phyloP scores from a whole-genome alignment of 2,329 filamentous ascomycete species.

The Grosmannia clavigera region DNA sequence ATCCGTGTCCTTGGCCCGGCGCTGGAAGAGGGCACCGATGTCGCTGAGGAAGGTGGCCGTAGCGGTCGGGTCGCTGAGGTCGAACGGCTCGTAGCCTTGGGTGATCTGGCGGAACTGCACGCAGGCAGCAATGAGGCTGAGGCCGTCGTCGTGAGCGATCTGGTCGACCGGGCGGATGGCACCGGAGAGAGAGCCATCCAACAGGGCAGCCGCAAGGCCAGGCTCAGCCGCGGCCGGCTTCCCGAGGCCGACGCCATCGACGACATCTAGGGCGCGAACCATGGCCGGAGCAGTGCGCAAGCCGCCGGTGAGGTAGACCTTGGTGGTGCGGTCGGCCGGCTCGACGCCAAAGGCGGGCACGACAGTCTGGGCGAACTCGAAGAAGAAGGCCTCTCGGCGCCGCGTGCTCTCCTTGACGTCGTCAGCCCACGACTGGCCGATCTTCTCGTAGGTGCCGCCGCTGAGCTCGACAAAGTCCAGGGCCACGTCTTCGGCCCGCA shows the following conservation, averaged over 20 bases:
- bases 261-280: slow-evolving; percentile 34
- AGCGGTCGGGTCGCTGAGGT: background rate
- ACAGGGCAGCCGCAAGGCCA: slow-evolving; percentile 18
- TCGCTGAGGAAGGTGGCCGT: background rate
- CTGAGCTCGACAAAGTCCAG: slow-evolving; percentile 48
- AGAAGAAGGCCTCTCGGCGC: slow-evolving; percentile 46
- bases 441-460: slow-evolving; percentile 46
- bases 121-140: background rate
- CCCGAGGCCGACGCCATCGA: slow-evolving; percentile 47
- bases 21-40: background rate
- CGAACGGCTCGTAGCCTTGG: background rate
- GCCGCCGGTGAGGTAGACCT: slow-evolving; percentile 46
- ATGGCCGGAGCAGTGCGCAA: slow-evolving; percentile 42
- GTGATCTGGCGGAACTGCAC: background rate
- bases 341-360: slow-evolving; percentile 25
- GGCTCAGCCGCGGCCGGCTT: slow-evolving; percentile 23
- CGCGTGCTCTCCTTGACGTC: slow-evolving; percentile 41
- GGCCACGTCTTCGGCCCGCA: slow-evolving; percentile 25
- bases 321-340: slow-evolving; percentile 23
- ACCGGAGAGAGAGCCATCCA: slow-evolving; percentile 13
- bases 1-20: background rate
- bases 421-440: slow-evolving; percentile 26
- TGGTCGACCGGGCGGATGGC: background rate
- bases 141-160: background rate
- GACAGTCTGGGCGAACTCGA: slow-evolving; percentile 45